phyloP scores from a whole-genome alignment of 2,329 filamentous ascomycete genomes.

The Colletotrichum sp. region DNA sequence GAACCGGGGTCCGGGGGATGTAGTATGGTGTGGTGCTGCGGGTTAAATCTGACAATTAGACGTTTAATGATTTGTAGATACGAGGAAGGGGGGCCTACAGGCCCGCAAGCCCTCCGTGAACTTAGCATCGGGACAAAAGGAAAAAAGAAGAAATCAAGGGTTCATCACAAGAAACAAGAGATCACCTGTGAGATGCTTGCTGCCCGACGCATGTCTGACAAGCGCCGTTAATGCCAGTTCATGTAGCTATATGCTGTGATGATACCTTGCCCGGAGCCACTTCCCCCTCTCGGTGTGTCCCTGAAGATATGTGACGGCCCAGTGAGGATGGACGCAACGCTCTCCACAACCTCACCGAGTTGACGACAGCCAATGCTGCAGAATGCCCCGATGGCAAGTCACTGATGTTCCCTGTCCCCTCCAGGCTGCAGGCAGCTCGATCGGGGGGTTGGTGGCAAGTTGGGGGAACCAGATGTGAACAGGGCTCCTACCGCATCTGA shows the following conservation, averaged over 20 bases:
- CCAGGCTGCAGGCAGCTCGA: background rate
- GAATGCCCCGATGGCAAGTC: background rate
- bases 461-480: background rate
- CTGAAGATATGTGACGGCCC: slow-evolving; percentile 7
- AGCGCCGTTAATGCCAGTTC: background rate
- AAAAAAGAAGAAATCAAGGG: background rate
- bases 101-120: background rate
- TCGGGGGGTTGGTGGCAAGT: background rate
- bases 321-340: background rate
- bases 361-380: slow-evolving; percentile 5
- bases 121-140: background rate
- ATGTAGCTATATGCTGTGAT: background rate
- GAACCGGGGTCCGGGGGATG: background rate
- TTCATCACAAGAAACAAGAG: background rate
- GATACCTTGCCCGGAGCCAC: background rate
- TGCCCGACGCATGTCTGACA: slow-evolving; percentile 16
- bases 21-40: background rate
- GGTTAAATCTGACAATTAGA: background rate
- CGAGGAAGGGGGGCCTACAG: background rate
- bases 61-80: background rate
- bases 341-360: slow-evolving; percentile 20
- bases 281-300: background rate
- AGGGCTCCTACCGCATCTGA: background rate
- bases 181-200: slow-evolving; percentile 6
- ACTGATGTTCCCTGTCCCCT: background rate